These are phyloP conservation scores for Corynascus novoguineensis DNA, from an alignment of 495 filamentous ascomycete genomes.

Conservation along the genomic window DNA sequence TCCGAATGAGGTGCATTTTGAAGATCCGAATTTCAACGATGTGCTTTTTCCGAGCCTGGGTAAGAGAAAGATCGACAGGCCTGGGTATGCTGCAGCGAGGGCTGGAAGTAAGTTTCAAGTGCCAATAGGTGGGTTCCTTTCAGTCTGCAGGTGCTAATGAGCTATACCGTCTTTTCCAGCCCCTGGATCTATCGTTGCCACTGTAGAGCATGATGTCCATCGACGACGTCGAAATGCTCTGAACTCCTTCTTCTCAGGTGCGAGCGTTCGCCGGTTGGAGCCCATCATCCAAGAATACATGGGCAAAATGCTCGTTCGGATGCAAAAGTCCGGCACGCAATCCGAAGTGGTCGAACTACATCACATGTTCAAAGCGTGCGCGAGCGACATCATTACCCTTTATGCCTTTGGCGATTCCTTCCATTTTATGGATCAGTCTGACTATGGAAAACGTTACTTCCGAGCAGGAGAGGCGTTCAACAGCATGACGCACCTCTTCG, in stretches of 20 bases:
- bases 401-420: constrained; percentile 15
- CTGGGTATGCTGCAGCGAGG: background rate
- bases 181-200: constrained; percentile 8
- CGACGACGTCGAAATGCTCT: constrained; percentile 14
- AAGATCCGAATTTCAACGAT: constrained; percentile 11
- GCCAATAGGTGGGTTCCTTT: too few species aligned
- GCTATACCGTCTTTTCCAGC: background rate
- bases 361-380: constrained; percentile 7
- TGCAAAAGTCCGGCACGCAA: background rate
- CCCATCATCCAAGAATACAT: constrained; percentile 6
- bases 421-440: constrained; percentile 2
- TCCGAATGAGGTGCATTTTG: constrained; percentile 14
- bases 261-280: constrained; percentile 9
- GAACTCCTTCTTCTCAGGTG: constrained; percentile 13
- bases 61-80: constrained; percentile 8
- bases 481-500: constrained; percentile 3
- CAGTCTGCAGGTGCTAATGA: background rate
- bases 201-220: constrained; percentile 12
- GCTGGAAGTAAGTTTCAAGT: constrained; percentile 3
- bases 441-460: constrained; percentile 1
- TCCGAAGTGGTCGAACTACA: constrained; percentile 5
- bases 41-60: background rate
- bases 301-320: background rate
- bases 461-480: constrained; percentile 6
- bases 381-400: constrained; percentile 16